These are phyloP conservation scores for Cadophora luteo-olivacea DNA, from an alignment of 2,329 filamentous ascomycete genomes.

Conservation along the genomic window DNA sequence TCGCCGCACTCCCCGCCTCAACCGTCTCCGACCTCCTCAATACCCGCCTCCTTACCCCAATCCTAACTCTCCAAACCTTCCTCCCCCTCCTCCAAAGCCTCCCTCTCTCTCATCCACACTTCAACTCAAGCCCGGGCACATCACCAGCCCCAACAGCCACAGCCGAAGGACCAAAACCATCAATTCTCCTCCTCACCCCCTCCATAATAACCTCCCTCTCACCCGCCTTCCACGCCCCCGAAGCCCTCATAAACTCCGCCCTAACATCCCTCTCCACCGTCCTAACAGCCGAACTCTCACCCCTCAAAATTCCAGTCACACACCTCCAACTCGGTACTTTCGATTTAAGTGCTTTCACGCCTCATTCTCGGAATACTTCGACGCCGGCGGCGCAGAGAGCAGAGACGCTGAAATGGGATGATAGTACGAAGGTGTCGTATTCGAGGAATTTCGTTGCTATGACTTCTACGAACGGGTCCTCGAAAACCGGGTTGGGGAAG, in stretches of 20 bases:
- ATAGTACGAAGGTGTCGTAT: slow-evolving; percentile 65
- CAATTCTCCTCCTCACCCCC: slow-evolving; percentile 79
- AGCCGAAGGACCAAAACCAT: slow-evolving; percentile 54
- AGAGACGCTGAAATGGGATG: slow-evolving; percentile 69
- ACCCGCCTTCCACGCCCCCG: slow-evolving; percentile 82
- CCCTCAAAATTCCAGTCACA: slow-evolving; percentile 78
- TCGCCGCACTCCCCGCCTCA: slow-evolving; percentile 84
- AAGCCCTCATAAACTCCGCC: slow-evolving; percentile 84
- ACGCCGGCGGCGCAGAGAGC: slow-evolving; percentile 52
- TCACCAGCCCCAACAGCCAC: slow-evolving; percentile 47
- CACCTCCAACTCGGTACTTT: slow-evolving; percentile 93
- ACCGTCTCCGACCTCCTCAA: slow-evolving; percentile 91
- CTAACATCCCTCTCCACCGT: slow-evolving; percentile 86
- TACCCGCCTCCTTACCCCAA: slow-evolving; percentile 87
- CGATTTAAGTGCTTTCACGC: slow-evolving; percentile 75
- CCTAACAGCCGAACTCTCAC: slow-evolving; percentile 77
- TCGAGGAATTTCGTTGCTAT: slow-evolving; percentile 67
- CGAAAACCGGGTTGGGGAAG: slow-evolving; percentile 49
- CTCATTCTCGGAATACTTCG: slow-evolving; percentile 47
- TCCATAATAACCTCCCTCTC: slow-evolving; percentile 81
- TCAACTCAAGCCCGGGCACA: slow-evolving; percentile 46
- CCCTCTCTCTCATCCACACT: slow-evolving; percentile 48
- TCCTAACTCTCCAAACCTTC: slow-evolving; percentile 87
- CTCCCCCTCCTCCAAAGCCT: slow-evolving; percentile 75
- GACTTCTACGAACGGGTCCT: slow-evolving; percentile 42